These are phyloP conservation scores for Aspergillus sp. DNA, from an alignment of 2,329 filamentous ascomycete species.

Conservation along the genomic window DNA sequence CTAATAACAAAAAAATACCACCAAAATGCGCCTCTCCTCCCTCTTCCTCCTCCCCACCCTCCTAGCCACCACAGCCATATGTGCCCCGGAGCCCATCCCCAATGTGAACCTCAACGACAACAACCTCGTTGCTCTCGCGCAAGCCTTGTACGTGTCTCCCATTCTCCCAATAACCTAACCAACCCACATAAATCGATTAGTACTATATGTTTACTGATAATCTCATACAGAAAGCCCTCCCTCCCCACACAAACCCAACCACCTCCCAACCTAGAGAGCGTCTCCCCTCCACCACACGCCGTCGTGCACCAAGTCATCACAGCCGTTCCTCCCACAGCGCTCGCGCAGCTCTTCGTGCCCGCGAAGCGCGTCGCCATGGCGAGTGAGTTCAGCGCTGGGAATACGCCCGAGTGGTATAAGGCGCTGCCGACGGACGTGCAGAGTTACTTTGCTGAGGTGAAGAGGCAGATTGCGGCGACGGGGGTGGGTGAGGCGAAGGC, in stretches of 20 bases:
- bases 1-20: too few relatives aligned
- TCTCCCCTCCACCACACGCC: constrained; percentile 32
- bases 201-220: constrained; percentile 3
- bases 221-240: constrained; percentile 12
- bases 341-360: constrained; percentile 33
- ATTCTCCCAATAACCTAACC: background rate
- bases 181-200: too few relatives aligned
- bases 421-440: constrained; percentile 34
- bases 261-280: constrained; percentile 32
- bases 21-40: constrained; percentile 21
- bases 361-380: constrained; percentile 32
- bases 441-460: constrained; percentile 35
- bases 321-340: constrained; percentile 32
- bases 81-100: constrained; percentile 16
- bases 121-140: constrained; percentile 23
- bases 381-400: constrained; percentile 34
- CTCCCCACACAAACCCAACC: constrained; percentile 19
- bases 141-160: constrained; percentile 18
- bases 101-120: constrained; percentile 10
- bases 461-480: constrained; percentile 26
- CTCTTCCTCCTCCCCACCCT: constrained; percentile 19
- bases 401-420: constrained; percentile 35
- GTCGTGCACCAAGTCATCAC: constrained; percentile 35
- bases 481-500: background rate
- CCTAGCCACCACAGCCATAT: constrained; percentile 19